Evolutionary conservation across 331 rosid species (phyloP), one percentile per base, ranked within the genome.

Genomic region (Cucumis variabilis): DNA sequence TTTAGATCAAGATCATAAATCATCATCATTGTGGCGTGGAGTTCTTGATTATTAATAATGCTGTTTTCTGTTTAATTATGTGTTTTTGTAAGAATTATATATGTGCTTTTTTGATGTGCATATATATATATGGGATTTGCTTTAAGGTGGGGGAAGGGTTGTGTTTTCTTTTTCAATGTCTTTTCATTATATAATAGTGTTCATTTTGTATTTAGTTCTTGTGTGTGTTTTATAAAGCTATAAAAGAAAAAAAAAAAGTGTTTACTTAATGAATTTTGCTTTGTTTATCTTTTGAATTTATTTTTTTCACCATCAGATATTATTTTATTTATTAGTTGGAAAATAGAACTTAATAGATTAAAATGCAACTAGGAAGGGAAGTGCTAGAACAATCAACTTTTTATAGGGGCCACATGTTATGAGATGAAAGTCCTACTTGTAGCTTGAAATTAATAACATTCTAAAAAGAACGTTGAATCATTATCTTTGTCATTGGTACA

Each of bases 101-200:
- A 76, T 76, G 62, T 76, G 82, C 82, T 51, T 24, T 77, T 50
- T 78, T 78, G 0, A 78, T 51, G 83, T 78, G 65, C 83, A 78
- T 78, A 78, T 78, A 21, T 71, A 77, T 50, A 21, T 71, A 19
- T 37, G 41, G 83, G 83, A 50, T 78, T 78, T 78, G 83, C 66
- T 78, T 78, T 48, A n/a, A 50, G 37, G 60, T 78, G 83, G 82
- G 82, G 82, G 82, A 51, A 33, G 78, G 66, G 9, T 44, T 44
- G 48, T 72, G 78, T 24, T 37, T n/a, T n/a, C 25, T 41, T 48
- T 74, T 9, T 50, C 41, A 4, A 2, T 9, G 83, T 48, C 83
- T 76, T 48, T 76, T 33, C 55, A 44, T 51, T 13, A n/a, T 77
- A n/a, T 53, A 51, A n/a, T 27, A 51, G 27, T 24, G 83, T 78